These are phyloP conservation scores for Nicotiana knightiana DNA, from an alignment of 257 asterid species.

Conservation along the genomic window DNA sequence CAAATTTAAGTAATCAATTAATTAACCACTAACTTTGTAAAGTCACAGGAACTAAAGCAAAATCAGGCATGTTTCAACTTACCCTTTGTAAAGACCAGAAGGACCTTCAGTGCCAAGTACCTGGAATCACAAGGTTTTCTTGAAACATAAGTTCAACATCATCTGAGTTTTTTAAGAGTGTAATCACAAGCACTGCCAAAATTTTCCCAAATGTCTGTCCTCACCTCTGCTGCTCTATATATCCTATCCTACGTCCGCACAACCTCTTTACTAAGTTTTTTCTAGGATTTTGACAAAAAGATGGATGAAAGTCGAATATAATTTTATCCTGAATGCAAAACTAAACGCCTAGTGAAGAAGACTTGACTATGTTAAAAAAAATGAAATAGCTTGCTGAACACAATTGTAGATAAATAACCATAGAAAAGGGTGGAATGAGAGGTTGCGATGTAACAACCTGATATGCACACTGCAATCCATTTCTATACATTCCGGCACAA, in stretches of 20 bases:
- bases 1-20: not conserved
- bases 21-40: conserved; percentile 1
- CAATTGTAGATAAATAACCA: not conserved
- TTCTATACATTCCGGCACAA: conserved; percentile 55
- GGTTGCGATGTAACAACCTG: conserved; percentile 48
- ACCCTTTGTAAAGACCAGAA: conserved; percentile 97
- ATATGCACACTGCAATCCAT: conserved; percentile 81
- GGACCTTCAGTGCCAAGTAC: conserved; percentile 85
- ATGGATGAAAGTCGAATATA: not conserved
- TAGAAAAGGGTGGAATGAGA: conserved; percentile 6
- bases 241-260: not conserved
- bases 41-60: not conserved
- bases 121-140: conserved; percentile 36
- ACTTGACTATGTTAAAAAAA: not conserved
- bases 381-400: not conserved
- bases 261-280: not conserved
- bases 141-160: not conserved
- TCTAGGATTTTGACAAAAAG: not conserved
- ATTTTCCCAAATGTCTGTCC: not conserved
- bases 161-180: not conserved
- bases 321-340: not conserved
- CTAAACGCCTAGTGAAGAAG: not conserved
- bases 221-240: not conserved
- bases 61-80: conserved; percentile 23
- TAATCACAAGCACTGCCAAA: not conserved